Conservation (phyloP, 73 alveolate genomes). For the Paraurostyla sp. region DNA sequence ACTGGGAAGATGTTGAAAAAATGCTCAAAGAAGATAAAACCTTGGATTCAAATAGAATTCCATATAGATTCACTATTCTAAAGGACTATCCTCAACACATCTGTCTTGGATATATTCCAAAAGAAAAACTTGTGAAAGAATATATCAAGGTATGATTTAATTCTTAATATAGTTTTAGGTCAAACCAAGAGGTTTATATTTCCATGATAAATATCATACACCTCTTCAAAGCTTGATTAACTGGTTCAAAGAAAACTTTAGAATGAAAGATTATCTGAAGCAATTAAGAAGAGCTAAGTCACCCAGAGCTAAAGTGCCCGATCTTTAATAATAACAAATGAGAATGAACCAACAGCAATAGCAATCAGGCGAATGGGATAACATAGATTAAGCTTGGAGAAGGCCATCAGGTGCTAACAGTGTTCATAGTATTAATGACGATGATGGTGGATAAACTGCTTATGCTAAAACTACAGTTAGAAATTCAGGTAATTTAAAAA, state of each 20-base stretch:
- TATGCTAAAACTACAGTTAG: neutral
- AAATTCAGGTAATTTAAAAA: neutral
- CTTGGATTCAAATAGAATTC: slow-evolving; percentile 80
- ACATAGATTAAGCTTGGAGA: slow-evolving; percentile 6
- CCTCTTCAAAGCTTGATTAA: slow-evolving; percentile 39
- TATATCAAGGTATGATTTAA: slow-evolving; percentile 81
- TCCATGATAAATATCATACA: slow-evolving; percentile 64
- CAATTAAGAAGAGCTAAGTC: slow-evolving; percentile 24
- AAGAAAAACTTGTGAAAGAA: slow-evolving; percentile 80
- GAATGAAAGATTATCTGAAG: slow-evolving; percentile 23
- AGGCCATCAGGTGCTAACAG: slow-evolving; percentile 7
- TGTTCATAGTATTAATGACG: slow-evolving; percentile 33
- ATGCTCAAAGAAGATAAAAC: slow-evolving; percentile 85
- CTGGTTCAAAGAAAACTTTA: slow-evolving; percentile 62
- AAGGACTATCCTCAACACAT: slow-evolving; percentile 91
- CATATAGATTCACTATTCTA: slow-evolving; percentile 89
- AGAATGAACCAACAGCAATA: neutral
- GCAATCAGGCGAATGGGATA: slow-evolving; percentile 27
- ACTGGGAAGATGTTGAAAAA: slow-evolving; percentile 83
- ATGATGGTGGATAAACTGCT: slow-evolving; percentile 25
- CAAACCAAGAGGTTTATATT: slow-evolving; percentile 69
- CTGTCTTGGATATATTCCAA: slow-evolving; percentile 91
- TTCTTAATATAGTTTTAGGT: neutral
- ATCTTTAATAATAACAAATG: neutral
- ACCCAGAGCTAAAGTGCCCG: slow-evolving; percentile 25